Conservation (phyloP, 768 basidiomycete species). For the Boletus vermiculosoides region DNA sequence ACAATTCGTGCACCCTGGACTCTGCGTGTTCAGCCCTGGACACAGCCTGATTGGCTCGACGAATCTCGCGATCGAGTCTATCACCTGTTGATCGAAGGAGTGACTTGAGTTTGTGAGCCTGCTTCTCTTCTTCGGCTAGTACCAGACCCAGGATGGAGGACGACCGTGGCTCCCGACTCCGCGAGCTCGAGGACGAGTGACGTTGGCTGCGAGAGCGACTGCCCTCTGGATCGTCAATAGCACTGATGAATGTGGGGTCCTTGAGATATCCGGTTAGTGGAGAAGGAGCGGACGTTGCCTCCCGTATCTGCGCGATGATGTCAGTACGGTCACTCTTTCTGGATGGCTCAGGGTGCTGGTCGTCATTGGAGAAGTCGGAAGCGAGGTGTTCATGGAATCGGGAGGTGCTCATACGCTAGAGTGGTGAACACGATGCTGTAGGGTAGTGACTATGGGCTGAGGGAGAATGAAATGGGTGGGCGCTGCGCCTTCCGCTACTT, state of each 20-base stretch:
- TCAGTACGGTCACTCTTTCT: constrained; percentile 25
- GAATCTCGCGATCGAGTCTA: constrained; percentile 55
- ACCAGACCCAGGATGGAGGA: constrained; percentile 43
- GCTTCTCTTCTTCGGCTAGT: constrained; percentile 55
- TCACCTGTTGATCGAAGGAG: constrained; percentile 51
- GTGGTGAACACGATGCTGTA: constrained; percentile 11
- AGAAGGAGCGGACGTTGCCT: constrained; percentile 45
- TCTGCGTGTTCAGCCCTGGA: constrained; percentile 53
- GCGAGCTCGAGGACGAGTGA: constrained; percentile 38
- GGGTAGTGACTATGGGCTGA: constrained; percentile 4
- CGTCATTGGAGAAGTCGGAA: constrained; percentile 17
- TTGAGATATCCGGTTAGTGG: constrained; percentile 45
- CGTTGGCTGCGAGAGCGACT: constrained; percentile 32
- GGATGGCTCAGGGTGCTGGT: constrained; percentile 10
- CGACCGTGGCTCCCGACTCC: constrained; percentile 38
- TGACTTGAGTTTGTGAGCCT: constrained; percentile 53
- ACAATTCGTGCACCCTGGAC: constrained; percentile 42
- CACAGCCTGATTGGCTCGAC: constrained; percentile 51
- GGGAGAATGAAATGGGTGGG: constrained; percentile 1
- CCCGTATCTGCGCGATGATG: constrained; percentile 40
- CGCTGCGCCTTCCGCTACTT: constrained; percentile 9
- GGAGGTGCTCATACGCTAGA: constrained; percentile 26
- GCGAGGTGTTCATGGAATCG: constrained; percentile 33
- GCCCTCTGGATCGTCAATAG: constrained; percentile 32
- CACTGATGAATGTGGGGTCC: constrained; percentile 41